phyloP scores from a whole-genome alignment of 495 filamentous ascomycete species.

The Penicillium canescens region DNA sequence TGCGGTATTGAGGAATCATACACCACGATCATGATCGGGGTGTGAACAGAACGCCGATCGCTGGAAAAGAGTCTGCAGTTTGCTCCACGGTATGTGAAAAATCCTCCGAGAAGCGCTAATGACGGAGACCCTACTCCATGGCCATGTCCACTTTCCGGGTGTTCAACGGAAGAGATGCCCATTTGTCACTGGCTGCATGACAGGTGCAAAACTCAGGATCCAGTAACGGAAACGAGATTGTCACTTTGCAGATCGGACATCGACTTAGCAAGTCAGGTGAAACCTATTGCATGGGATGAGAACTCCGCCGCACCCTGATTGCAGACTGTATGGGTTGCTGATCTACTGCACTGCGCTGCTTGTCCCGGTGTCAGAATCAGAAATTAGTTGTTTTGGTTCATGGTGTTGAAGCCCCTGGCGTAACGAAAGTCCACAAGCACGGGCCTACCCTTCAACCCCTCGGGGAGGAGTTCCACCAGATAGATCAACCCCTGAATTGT shows the following conservation, averaged over 20 bases:
- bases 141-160: background rate
- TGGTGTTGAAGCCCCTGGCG: too few species aligned
- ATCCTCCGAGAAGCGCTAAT: conserved; percentile 10
- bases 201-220: conserved; percentile 11
- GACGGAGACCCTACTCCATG: conserved; percentile 1
- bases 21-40: conserved; percentile 12
- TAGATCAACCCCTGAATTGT: conserved; percentile 1
- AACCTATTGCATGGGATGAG: conserved; percentile 12
- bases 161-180: background rate
- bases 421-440: too few species aligned
- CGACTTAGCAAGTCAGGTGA: conserved; percentile 9
- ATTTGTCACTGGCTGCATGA: conserved; percentile 14
- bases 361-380: too few species aligned
- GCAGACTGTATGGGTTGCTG: background rate
- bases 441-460: too few species aligned
- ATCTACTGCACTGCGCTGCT: too few species aligned
- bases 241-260: conserved; percentile 19
- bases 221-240: conserved; percentile 19
- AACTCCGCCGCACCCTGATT: conserved; percentile 9
- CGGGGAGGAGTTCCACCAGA: too few species aligned
- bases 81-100: background rate
- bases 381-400: too few species aligned
- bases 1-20: conserved; percentile 15
- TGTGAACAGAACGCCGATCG: conserved; percentile 12
- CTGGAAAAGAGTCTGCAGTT: background rate